A percentile compares a stretch with the other conserved stretches of the same genome.
Evolutionary conservation across 2,329 filamentous ascomycete genomes (phyloP).

Genomic region (Elsinoe ampelina): DNA sequence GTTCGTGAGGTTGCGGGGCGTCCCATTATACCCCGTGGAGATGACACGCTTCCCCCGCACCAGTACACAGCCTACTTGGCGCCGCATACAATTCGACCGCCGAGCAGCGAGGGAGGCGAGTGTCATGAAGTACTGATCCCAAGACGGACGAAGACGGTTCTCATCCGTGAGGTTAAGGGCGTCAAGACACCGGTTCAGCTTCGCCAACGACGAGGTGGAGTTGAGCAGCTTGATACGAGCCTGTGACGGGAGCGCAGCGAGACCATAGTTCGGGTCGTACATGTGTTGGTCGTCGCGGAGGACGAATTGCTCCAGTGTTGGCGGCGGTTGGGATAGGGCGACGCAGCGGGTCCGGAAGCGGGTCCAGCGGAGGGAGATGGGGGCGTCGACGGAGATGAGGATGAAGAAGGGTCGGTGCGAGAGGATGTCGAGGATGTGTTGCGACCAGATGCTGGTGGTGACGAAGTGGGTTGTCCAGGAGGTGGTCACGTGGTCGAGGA

Average conservation of each 20-base stretch:
- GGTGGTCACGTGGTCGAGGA: conserved; percentile 79
- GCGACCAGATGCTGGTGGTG: conserved; percentile 70
- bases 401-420: conserved; percentile 82
- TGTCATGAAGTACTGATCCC: conserved; percentile 98
- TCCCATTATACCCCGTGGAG: conserved; percentile 94
- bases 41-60: conserved; percentile 80
- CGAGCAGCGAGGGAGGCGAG: conserved; percentile 85
- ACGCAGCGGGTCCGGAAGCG: conserved; percentile 57
- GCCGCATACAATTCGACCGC: conserved; percentile 96
- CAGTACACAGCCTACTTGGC: conserved; percentile 87
- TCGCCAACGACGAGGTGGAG: conserved; percentile 60
- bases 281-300: conserved; percentile 63
- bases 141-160: conserved; percentile 73
- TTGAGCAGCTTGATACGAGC: conserved; percentile 83
- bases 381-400: conserved; percentile 83
- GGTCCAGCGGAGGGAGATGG: conserved; percentile 72
- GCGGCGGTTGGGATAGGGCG: conserved; percentile 39
- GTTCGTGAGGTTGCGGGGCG: conserved; percentile 79
- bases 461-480: conserved; percentile 79
- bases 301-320: conserved; percentile 51
- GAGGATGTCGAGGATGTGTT: conserved; percentile 63
- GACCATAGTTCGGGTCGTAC: conserved; percentile 52
- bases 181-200: conserved; percentile 63
- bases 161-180: conserved; percentile 68
- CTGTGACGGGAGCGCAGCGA: conserved; percentile 68